phyloP scores from a whole-genome alignment of 495 filamentous ascomycete species.

The Penicillium simplicissimum region DNA sequence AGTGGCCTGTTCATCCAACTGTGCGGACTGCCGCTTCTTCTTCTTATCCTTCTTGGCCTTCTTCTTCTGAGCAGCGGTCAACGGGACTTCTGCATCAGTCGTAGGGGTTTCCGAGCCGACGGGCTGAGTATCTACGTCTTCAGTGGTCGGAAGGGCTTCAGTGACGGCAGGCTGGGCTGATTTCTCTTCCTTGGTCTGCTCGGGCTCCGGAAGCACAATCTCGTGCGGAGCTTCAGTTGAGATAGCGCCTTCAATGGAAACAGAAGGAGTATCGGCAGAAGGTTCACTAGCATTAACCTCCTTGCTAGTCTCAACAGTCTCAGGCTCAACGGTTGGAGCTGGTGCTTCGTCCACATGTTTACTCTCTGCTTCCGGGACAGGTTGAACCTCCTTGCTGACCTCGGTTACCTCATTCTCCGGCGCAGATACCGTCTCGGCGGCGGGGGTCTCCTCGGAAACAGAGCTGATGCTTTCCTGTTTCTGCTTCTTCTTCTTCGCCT shows the following conservation, averaged over 20 bases:
- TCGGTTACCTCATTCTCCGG: conserved; percentile 5
- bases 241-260: background rate
- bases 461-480: conserved; percentile 10
- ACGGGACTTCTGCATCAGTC: conserved; percentile 22
- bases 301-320: background rate
- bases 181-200: conserved; percentile 20
- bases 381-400: conserved; percentile 5
- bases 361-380: background rate
- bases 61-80: conserved; percentile 35
- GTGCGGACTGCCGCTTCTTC: conserved; percentile 23
- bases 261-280: background rate
- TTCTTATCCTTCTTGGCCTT: conserved; percentile 46
- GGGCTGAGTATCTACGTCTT: background rate
- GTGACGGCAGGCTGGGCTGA: background rate
- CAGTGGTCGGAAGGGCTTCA: background rate
- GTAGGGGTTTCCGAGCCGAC: conserved; percentile 1
- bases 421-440: background rate
- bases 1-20: conserved; percentile 9
- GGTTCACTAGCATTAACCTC: conserved; percentile 6
- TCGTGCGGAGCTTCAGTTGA: conserved; percentile 1
- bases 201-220: conserved; percentile 10
- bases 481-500: conserved; percentile 20
- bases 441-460: conserved; percentile 13
- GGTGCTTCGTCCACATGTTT: background rate
- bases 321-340: background rate